These are phyloP conservation scores for Boletus mariae DNA, from an alignment of 1,284 basidiomycete species.

Conservation along the genomic window DNA sequence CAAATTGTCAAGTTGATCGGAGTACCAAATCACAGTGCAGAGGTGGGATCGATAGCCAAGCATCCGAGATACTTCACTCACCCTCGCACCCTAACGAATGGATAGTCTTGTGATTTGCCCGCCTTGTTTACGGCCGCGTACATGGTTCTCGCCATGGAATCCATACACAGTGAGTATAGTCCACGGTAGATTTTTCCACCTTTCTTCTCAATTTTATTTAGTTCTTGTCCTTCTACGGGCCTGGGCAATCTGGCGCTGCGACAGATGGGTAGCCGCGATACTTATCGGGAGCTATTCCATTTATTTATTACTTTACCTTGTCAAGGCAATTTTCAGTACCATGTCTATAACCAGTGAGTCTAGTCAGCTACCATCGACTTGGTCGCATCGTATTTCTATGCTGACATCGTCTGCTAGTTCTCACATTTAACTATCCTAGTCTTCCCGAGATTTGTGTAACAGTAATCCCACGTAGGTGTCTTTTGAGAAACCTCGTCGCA, in stretches of 20 bases:
- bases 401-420: neutral
- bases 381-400: neutral
- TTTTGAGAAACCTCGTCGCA: neutral
- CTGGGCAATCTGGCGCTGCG: slow-evolving; percentile 16
- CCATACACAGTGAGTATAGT: slow-evolving; percentile 14
- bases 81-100: neutral
- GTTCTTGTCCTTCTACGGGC: slow-evolving; percentile 16
- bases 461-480: neutral
- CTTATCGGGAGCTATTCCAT: slow-evolving; percentile 2
- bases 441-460: neutral
- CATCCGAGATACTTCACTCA: no score
- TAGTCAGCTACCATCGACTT: neutral
- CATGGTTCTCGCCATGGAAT: slow-evolving; percentile 6
- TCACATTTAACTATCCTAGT: neutral
- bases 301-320: slow-evolving; percentile 3
- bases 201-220: neutral
- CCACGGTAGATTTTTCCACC: neutral
- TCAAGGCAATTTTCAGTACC: neutral
- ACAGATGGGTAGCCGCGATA: neutral
- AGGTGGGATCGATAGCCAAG: neutral
- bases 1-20: neutral
- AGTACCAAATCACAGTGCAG: neutral
- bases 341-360: neutral
- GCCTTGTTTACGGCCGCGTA: neutral
- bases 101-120: neutral